phyloP scores from a whole-genome alignment of 306 rosid species.

The Carpinus fangiana region DNA sequence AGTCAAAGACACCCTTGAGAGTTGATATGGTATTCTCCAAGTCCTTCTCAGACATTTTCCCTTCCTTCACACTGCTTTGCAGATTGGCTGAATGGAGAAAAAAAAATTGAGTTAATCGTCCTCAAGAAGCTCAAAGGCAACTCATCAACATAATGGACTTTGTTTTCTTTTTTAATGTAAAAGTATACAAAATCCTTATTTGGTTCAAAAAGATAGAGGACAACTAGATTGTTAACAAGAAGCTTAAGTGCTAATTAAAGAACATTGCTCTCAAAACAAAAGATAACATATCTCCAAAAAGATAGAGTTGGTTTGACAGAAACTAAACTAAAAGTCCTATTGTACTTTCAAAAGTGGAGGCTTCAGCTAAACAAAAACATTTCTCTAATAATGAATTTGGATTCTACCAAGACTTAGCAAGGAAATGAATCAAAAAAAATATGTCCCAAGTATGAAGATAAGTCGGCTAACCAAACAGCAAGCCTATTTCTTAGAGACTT shows the following conservation, averaged over 20 bases:
- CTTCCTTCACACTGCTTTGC: conserved; percentile 85
- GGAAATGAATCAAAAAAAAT: conserved; percentile 43
- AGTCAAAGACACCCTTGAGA: conserved; percentile 74
- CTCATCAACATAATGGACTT: neutral
- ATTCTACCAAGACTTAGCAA: conserved; percentile 24
- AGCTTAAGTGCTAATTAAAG: conserved; percentile 21
- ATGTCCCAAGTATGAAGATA: conserved; percentile 39
- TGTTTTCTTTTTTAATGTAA: too few species aligned
- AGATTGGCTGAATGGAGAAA: conserved; percentile 65
- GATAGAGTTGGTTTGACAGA: conserved; percentile 32
- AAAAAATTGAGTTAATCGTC: neutral
- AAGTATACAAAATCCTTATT: conserved; percentile 7
- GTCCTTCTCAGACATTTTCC: conserved; percentile 68
- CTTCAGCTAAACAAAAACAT: conserved; percentile 69
- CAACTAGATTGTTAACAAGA: conserved; percentile 27
- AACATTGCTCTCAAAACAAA: conserved; percentile 20
- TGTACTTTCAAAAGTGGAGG: conserved; percentile 45
- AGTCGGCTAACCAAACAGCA: conserved; percentile 26
- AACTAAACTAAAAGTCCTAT: conserved; percentile 30
- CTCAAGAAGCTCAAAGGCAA: conserved; percentile 27
- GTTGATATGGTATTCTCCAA: conserved; percentile 69
- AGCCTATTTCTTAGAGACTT: conserved; percentile 23
- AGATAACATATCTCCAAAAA: conserved; percentile 26
- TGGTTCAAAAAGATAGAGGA: conserved; percentile 27
- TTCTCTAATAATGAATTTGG: conserved; percentile 6